Base-by-base conservation (phyloP, 148 eudicot species). In the Fagopyrum homotropicum region DNA sequence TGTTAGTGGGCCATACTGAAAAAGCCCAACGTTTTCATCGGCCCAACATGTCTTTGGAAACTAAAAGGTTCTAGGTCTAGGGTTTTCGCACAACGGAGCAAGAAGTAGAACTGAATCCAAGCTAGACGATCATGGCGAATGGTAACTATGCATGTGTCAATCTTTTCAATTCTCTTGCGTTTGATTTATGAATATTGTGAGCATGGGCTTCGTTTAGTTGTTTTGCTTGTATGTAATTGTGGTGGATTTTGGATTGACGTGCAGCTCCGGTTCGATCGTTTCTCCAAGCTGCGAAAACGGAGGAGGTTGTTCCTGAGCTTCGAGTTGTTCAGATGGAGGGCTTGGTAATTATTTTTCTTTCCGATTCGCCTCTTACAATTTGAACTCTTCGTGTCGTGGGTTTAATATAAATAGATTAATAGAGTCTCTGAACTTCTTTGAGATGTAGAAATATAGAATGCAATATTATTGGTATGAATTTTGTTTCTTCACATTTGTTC, bases 251-350 rank as follows among this genome's bases (percentile, higher is more conserved):
- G 15, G 12, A 49, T 49, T 49, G 12, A 12, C 9, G 12, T 49
- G 82, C 80, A 74, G 83, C 91, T 45, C 83, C 86, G 78, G 80
- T 79, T 46, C 84, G 94, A 75, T 89, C 94, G 48, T 93, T 91
- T 72, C 80, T 93, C 64, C 93, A 93, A 80, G 98, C 88, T 26
- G 90, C 88, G 0, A 60, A 60, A 60, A 84, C 88, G 29, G 84
- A 92, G 0, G 98, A 91, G 76, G 95, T 89, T 75, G 90, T 77
- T 71, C 79, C 85, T 60, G 87, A 89, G 15, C 93, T 93, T 40
- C 83, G 97, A 72, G 91, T 91, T 29, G 97, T 93, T 79, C 97
- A 93, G 80, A 91, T 91, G 78, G 98, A 93, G 76, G 98, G 98
- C 77, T 70, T 91, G 89, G 98, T 91, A 73, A 49, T 11, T 60